Evolutionary conservation across 352 stramenopile genomes (phyloP), one percentile per base, ranked within the genome.

Genomic region (Albugo candida): DNA sequence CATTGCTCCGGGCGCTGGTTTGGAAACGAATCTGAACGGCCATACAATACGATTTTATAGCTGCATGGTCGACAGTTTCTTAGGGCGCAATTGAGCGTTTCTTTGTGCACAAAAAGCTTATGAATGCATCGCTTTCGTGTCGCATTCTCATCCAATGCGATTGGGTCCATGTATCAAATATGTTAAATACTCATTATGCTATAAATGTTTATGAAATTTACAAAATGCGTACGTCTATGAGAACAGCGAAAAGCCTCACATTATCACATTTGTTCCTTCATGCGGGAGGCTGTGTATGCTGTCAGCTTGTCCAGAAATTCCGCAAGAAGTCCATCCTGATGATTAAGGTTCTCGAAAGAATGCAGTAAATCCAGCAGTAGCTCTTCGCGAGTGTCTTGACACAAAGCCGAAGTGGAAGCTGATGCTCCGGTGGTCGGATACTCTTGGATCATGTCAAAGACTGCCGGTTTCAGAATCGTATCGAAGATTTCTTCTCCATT

Each of bases 41-140:
- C 52, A 47, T 83, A 62, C 34, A 92, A 59, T 18, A 82, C 64
- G 41, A 91, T 71, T 63, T 93, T 93, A 63, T 93, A 92, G 55
- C 71, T 82, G 53, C 80, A 93, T 8, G 77, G 69, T n/a, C 84
- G 58, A 58, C 80, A 93, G 49, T 68, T 63, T n/a, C 56, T 61
- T 20, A 84, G 51, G 2, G 70, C 76, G 43, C 80, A 93, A 6
- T 53, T 49, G 19, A 87, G 60, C 51, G 80, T 93, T 19, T 76
- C 70, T 10, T 38, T 45, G 34, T 87, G 73, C 43, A 81, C 73
- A 13, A 36, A 31, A 8, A 31, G 24, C 24, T 31, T 31, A 31
- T 31, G 24, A 31, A 31, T 31, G 8, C 24, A 31, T 31, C 24
- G 24, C 24, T 31, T 31, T 31, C 24, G 24, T 31, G 24, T 31